phyloP scores from a whole-genome alignment of 2,329 filamentous ascomycete species.

The Ophiostoma perfectum region DNA sequence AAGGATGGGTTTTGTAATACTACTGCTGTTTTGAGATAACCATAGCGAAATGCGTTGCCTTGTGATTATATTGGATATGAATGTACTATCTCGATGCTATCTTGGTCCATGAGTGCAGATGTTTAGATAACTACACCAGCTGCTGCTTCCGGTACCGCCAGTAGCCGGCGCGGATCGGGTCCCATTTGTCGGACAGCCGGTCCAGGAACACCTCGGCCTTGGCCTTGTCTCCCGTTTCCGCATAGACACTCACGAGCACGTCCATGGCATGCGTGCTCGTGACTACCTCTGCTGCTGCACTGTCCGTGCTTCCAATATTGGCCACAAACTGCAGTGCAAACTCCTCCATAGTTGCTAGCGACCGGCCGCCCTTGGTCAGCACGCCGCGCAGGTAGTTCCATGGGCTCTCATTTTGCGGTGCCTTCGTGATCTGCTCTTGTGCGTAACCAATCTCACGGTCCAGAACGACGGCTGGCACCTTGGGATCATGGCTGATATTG shows the following conservation, averaged over 20 bases:
- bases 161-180: conserved; percentile 85
- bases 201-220: conserved; percentile 65
- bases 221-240: conserved; percentile 49
- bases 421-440: conserved; percentile 65
- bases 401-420: conserved; percentile 87
- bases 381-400: conserved; percentile 90
- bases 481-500: conserved; percentile 49
- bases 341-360: conserved; percentile 40
- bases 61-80: neutral
- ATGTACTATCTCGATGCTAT: neutral
- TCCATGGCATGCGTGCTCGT: conserved; percentile 64
- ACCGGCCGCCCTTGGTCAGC: conserved; percentile 58
- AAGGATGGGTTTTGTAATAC: neutral
- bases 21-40: neutral
- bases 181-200: conserved; percentile 76
- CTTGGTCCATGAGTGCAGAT: neutral
- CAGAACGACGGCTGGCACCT: conserved; percentile 57
- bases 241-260: conserved; percentile 63
- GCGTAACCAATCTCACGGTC: conserved; percentile 72
- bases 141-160: conserved; percentile 72
- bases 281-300: conserved; percentile 44
- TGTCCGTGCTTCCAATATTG: conserved; percentile 43
- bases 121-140: conserved; percentile 1
- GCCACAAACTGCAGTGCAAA: conserved; percentile 49
- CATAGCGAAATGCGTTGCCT: neutral